Evolutionary conservation across 345 rosid species (phyloP).

Genomic region (Gynandropsis gynandra): DNA sequence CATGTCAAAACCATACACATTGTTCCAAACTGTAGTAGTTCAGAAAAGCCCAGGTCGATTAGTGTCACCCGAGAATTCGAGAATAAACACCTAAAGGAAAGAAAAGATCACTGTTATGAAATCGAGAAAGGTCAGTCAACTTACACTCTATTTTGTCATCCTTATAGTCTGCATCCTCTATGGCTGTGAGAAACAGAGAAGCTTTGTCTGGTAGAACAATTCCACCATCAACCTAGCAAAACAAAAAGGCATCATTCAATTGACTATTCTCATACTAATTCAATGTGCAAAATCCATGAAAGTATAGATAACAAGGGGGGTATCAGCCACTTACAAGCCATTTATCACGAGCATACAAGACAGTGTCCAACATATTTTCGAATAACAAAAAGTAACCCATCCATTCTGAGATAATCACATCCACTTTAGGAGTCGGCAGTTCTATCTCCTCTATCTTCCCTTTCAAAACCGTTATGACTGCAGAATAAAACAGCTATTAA

Average conservation of each 20-base stretch:
- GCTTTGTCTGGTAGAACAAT: slow-evolving; percentile 85
- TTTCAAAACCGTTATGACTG: slow-evolving; percentile 91
- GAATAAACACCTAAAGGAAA: too few species aligned
- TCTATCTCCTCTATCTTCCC: slow-evolving; percentile 96
- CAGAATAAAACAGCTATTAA: slow-evolving; percentile 10
- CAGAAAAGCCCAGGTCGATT: too few species aligned
- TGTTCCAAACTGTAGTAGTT: slow-evolving; percentile 66
- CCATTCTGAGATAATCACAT: slow-evolving; percentile 97
- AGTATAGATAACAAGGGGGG: slow-evolving; percentile 5
- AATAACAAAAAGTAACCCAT: slow-evolving; percentile 96
- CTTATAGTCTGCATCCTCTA: slow-evolving; percentile 92
- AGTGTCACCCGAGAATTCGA: too few species aligned
- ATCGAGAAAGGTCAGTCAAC: slow-evolving; percentile 8
- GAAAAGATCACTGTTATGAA: too few species aligned
- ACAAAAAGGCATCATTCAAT: not conserved
- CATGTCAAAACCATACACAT: slow-evolving; percentile 93
- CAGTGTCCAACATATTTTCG: slow-evolving; percentile 91
- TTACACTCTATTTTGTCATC: slow-evolving; percentile 91
- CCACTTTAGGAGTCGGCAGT: slow-evolving; percentile 82
- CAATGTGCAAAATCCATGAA: not conserved
- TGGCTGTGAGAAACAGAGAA: slow-evolving; percentile 76
- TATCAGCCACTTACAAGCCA: slow-evolving; percentile 76
- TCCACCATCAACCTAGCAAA: slow-evolving; percentile 57
- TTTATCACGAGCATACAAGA: slow-evolving; percentile 88
- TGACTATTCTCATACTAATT: not conserved